Conservation (phyloP, 2,329 filamentous ascomycete species). For the Pseudogymnoascus sp. region DNA sequence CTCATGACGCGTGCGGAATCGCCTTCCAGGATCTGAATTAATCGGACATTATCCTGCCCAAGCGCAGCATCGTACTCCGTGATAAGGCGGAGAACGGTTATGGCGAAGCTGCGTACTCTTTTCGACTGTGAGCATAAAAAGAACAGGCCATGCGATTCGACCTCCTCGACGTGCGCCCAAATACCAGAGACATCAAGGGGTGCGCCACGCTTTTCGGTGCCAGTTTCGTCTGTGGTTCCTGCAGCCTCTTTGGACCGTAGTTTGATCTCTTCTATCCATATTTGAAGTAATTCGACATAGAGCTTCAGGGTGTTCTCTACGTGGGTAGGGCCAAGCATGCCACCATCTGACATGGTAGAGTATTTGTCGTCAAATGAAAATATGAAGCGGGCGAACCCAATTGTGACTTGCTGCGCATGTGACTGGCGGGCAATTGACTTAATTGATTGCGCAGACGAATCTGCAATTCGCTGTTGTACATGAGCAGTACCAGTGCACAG, state of each 20-base stretch:
- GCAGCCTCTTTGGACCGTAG: constrained; percentile 70
- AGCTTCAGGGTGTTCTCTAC: constrained; percentile 89
- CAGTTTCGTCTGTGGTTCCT: constrained; percentile 54
- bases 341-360: constrained; percentile 94
- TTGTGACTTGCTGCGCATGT: constrained; percentile 90
- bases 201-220: constrained; percentile 60
- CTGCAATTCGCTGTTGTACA: constrained; percentile 83
- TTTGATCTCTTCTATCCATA: constrained; percentile 96
- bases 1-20: constrained; percentile 84
- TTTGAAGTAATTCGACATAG: constrained; percentile 87
- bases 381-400: constrained; percentile 93
- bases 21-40: constrained; percentile 88
- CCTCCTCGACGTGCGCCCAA: constrained; percentile 89
- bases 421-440: constrained; percentile 93
- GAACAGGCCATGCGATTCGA: constrained; percentile 93
- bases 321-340: constrained; percentile 86
- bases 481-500: constrained; percentile 95
- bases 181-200: constrained; percentile 81
- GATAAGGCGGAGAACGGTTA: constrained; percentile 84
- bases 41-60: constrained; percentile 61
- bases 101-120: constrained; percentile 79
- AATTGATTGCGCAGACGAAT: constrained; percentile 82
- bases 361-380: constrained; percentile 98
- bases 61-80: constrained; percentile 89
- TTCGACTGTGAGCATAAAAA: constrained; percentile 95